A percentile compares a stretch with the other conserved stretches of the same genome.
Conservation (phyloP, 2,329 filamentous ascomycete species). For the Cordyceps cicadae region DNA sequence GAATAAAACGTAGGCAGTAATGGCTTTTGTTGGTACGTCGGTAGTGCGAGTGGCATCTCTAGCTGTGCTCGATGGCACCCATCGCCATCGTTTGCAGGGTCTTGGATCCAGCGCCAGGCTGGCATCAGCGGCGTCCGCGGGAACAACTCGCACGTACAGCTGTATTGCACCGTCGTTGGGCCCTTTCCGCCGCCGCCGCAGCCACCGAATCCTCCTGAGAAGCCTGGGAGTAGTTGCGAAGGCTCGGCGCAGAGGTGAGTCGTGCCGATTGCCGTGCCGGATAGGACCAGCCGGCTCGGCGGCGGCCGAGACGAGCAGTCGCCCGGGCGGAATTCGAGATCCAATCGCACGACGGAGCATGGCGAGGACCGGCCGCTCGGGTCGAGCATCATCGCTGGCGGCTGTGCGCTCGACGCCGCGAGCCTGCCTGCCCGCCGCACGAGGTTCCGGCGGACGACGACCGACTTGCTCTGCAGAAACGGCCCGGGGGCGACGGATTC, state of each 20-base stretch:
- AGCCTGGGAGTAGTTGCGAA: neutral
- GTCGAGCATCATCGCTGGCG: slow-evolving; percentile 7
- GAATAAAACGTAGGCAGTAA: slow-evolving; percentile 3
- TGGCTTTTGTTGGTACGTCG: neutral
- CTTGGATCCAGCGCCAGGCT: neutral
- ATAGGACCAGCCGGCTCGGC: neutral
- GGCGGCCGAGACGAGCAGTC: neutral
- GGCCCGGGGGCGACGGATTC: neutral
- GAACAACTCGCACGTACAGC: neutral
- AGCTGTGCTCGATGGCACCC: neutral
- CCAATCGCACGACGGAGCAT: neutral
- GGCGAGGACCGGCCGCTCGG: neutral
- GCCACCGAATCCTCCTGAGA: neutral
- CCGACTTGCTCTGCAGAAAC: neutral
- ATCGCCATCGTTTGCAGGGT: neutral
- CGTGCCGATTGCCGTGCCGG: neutral
- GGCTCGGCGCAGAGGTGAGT: slow-evolving; percentile 4
- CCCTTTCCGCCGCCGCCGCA: neutral
- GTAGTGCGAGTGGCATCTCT: neutral
- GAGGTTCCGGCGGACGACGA: neutral
- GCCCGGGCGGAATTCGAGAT: neutral
- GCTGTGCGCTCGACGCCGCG: neutral
- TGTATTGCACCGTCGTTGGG: slow-evolving; percentile 1
- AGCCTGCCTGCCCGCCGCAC: neutral
- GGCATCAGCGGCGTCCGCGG: neutral